Evolutionary conservation across 2,329 filamentous ascomycete species (phyloP), one percentile per base, ranked within the genome.

Genomic region (Sporothrix schenckii): DNA sequence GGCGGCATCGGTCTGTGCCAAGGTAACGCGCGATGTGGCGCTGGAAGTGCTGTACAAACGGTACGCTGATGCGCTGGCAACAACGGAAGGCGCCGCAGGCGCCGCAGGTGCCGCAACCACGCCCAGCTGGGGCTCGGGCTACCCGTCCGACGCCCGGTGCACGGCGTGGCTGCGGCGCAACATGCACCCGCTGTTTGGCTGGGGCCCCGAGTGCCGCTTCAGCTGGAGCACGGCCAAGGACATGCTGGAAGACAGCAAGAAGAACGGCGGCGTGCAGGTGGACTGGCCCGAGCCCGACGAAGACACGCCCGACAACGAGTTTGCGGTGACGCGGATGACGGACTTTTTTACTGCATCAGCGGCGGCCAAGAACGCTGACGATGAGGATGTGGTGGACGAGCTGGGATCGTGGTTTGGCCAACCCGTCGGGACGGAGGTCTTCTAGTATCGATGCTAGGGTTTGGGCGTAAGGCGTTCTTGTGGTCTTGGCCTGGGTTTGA

Each of bases 191-290:
- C 81, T 98, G 1, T 99, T 98, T 82, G 95, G 95, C 16, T 99
- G 95, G 94, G 94, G 94, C 0, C 87, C 87, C 30, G 94, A 98
- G 80, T 97, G 93, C 78, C 86, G 95, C 4, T 98, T 97, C 77
- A 97, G 93, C 77, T 99, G 95, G 95, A 92, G 91, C 0, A 98
- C 95, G 0, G 92, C 92, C 1, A 97, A 96, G 81, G 94, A 98
- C 77, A 87, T 98, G 88, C 82, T 99, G 4, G 94, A 97, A 74
- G 87, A 86, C 66, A 69, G 49, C 61, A 53, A 61, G 58, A 69
- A 67, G 14, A 69, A 60, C 14, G 75, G 81, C 83, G 39, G 94
- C 92, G 78, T 85, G 83, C 10, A 83, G 83, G 91, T 97, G 0
- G 93, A 97, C 60, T 98, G 94, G 94, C 92, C 93, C 0, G 84